Evolutionary conservation across 768 basidiomycete species (phyloP).

Genomic region (Lactarius indigo): DNA sequence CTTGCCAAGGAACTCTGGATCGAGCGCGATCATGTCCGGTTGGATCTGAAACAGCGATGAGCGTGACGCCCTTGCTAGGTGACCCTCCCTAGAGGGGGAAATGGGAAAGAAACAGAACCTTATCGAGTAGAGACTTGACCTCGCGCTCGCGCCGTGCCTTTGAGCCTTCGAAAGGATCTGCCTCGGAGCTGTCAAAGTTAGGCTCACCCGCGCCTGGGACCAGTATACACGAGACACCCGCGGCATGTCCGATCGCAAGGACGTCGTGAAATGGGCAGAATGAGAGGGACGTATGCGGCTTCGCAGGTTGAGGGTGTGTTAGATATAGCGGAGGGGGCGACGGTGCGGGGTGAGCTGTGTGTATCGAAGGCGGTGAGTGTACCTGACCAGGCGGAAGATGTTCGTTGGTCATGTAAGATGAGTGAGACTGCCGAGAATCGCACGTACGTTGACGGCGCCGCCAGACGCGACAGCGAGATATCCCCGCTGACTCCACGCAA

Average conservation of each 20-base stretch:
- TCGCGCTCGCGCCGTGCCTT: conserved; percentile 83
- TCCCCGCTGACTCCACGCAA: conserved; percentile 87
- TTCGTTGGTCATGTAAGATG: neutral
- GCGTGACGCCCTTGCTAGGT: neutral
- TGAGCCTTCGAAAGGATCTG: conserved; percentile 90
- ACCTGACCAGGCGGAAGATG: conserved; percentile 45
- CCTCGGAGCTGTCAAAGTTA: conserved; percentile 90
- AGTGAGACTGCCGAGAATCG: neutral
- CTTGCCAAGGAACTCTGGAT: conserved; percentile 71
- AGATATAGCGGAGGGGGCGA: conserved; percentile 80
- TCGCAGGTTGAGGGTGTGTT: conserved; percentile 78
- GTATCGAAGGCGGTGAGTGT: conserved; percentile 67
- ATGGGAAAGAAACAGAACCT: conserved; percentile 42
- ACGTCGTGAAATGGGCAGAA: conserved; percentile 91
- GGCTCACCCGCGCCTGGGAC: conserved; percentile 93
- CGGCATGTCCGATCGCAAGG: conserved; percentile 71
- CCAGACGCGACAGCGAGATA: conserved; percentile 78
- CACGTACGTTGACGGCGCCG: conserved; percentile 74
- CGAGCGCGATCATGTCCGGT: conserved; percentile 87
- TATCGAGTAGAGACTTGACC: conserved; percentile 82
- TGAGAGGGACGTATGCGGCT: conserved; percentile 69
- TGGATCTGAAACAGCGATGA: conserved; percentile 56
- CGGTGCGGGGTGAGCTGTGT: conserved; percentile 44
- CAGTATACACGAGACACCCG: conserved; percentile 79
- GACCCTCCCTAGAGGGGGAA: conserved; percentile 17